phyloP scores from a whole-genome alignment of 78 protist species.

The Cyanophora paradoxa region DNA sequence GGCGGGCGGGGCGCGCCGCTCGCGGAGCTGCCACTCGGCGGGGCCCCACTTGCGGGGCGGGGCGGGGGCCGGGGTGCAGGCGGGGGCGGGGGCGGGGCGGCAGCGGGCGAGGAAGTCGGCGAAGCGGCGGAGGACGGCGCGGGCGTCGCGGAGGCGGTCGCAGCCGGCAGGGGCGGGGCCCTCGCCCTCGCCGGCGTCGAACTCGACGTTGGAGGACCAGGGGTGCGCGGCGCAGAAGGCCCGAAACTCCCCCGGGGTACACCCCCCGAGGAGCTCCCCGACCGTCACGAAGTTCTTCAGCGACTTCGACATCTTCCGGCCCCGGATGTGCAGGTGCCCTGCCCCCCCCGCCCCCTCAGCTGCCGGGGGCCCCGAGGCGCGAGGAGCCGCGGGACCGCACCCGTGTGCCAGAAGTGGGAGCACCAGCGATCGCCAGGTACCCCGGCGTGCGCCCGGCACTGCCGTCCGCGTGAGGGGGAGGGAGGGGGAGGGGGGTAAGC shows the following conservation, averaged over 20 bases:
- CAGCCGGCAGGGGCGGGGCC: neutral
- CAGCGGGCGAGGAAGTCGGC: neutral
- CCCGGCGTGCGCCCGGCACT: neutral
- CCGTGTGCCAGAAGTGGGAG: conserved; percentile 78
- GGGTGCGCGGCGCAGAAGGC: neutral
- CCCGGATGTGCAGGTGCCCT: conserved; percentile 75
- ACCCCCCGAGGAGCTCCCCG: conserved; percentile 28
- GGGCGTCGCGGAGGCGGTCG: too few species aligned
- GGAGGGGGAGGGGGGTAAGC: conserved; percentile 7
- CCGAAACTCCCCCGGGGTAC: neutral
- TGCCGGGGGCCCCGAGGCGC: neutral
- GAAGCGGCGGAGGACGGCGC: neutral
- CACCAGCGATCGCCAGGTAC: neutral
- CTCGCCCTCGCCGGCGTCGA: neutral
- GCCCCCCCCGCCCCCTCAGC: neutral
- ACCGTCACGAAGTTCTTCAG: conserved; percentile 97
- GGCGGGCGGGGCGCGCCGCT: neutral
- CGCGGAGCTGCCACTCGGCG: neutral
- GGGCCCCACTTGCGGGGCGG: conserved; percentile 69
- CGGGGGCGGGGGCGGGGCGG: neutral
- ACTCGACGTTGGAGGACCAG: too few species aligned
- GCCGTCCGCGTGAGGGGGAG: neutral
- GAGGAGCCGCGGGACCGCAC: neutral
- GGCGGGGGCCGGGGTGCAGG: conserved; percentile 27
- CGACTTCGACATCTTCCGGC: conserved; percentile 94